These are phyloP conservation scores for Neurospora sp. DNA, from an alignment of 495 filamentous ascomycete genomes.

Conservation along the genomic window DNA sequence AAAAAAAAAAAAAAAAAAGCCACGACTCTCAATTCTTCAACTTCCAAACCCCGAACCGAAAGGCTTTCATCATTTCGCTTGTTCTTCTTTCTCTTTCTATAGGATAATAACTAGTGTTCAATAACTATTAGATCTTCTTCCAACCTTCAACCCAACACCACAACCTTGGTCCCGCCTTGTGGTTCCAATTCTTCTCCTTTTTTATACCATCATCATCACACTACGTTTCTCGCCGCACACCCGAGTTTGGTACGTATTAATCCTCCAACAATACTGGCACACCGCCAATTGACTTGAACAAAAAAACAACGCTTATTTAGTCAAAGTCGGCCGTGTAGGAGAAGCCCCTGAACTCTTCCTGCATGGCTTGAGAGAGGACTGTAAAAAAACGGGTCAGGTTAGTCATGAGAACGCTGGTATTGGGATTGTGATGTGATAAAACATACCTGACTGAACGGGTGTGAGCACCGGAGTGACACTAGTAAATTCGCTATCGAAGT, in stretches of 20 bases:
- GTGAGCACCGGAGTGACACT: slow-evolving; percentile 97
- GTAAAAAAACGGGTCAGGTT: slow-evolving; percentile 14
- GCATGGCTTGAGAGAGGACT: slow-evolving; percentile 98
- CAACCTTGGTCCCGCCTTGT: background rate
- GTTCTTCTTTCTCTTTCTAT: background rate
- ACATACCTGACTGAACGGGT: slow-evolving; percentile 91
- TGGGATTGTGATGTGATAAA: background rate
- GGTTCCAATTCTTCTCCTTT: background rate
- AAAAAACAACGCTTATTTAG: slow-evolving; percentile 14
- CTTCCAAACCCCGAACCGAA: background rate
- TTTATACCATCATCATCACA: background rate
- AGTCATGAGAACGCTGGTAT: background rate
- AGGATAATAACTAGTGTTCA: background rate
- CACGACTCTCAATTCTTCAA: background rate
- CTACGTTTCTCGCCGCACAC: background rate
- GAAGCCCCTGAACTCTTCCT: slow-evolving; percentile 99
- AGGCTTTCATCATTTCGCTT: background rate
- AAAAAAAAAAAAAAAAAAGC: background rate
- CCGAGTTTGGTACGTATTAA: background rate
- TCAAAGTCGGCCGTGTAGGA: slow-evolving; percentile 62
- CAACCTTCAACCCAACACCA: background rate
- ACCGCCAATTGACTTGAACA: background rate
- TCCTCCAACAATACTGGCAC: background rate
- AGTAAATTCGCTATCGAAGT: slow-evolving; percentile 98
- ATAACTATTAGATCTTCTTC: background rate